phyloP scores from a whole-genome alignment of 2,329 filamentous ascomycete genomes.

The Monosporascus sp. region DNA sequence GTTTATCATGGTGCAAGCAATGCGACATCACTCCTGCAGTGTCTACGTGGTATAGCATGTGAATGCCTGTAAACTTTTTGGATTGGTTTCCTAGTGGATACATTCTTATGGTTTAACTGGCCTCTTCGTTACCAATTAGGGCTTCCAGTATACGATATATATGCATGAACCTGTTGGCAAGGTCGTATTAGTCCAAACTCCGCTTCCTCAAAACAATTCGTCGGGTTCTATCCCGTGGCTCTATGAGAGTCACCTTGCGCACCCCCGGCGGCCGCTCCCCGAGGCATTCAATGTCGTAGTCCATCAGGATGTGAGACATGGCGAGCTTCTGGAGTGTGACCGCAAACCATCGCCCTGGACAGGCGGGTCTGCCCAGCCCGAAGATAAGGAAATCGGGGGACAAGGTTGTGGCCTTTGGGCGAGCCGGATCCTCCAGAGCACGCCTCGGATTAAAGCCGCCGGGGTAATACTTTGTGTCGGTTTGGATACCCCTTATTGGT shows the following conservation, averaged over 20 bases:
- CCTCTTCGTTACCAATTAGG: too few relatives aligned
- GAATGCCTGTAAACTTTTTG: too few relatives aligned
- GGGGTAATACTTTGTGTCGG: neutral
- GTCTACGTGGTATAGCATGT: too few relatives aligned
- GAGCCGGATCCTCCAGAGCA: neutral
- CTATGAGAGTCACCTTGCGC: neutral
- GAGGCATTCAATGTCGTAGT: neutral
- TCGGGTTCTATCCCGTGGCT: neutral
- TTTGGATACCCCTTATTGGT: slow-evolving; percentile 1
- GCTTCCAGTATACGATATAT: too few relatives aligned
- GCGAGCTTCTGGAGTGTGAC: neutral
- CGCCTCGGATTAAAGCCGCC: slow-evolving; percentile 1
- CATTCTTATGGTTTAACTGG: too few relatives aligned
- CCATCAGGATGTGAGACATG: neutral
- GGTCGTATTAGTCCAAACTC: neutral
- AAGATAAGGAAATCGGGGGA: slow-evolving; percentile 13
- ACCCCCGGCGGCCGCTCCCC: neutral
- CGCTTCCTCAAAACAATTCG: neutral
- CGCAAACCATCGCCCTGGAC: neutral
- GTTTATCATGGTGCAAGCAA: too few relatives aligned
- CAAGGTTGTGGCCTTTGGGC: slow-evolving; percentile 2
- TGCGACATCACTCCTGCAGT: too few relatives aligned
- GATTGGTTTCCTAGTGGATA: too few relatives aligned
- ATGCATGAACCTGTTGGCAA: too few relatives aligned
- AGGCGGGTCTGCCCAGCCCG: neutral